Evolutionary conservation across 2,329 filamentous ascomycete species (phyloP).

Genomic region (Trichothecium roseum): DNA sequence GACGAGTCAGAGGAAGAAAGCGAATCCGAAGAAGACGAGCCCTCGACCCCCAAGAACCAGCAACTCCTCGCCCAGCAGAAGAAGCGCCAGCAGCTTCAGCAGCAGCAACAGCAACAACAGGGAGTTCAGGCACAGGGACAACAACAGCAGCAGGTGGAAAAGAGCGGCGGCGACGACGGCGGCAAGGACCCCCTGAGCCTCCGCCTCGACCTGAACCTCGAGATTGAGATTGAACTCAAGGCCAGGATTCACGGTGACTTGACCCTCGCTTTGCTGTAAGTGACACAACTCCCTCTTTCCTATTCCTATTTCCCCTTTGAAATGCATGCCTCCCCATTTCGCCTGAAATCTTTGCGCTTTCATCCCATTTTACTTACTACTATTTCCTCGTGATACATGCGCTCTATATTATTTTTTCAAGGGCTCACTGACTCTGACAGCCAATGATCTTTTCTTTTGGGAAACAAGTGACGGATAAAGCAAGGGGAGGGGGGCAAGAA

Average conservation of each 20-base stretch:
- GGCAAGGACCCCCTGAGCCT: slow-evolving; percentile 6
- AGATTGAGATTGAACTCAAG: slow-evolving; percentile 71
- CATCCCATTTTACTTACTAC: no score
- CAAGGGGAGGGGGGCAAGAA: no score
- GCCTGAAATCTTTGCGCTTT: no score
- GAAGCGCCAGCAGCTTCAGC: slow-evolving; percentile 1
- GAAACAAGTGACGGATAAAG: no score
- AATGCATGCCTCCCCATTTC: neutral
- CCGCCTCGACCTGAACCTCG: slow-evolving; percentile 60
- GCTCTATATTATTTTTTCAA: no score
- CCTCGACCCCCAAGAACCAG: slow-evolving; percentile 5
- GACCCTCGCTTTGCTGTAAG: slow-evolving; percentile 60
- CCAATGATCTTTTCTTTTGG: no score
- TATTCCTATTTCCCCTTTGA: neutral
- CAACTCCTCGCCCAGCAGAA: slow-evolving; percentile 4
- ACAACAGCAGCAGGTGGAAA: slow-evolving; percentile 4
- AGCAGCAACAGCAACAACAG: slow-evolving; percentile 3
- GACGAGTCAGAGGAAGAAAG: slow-evolving; percentile 2
- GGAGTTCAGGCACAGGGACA: slow-evolving; percentile 3
- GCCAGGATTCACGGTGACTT: slow-evolving; percentile 71
- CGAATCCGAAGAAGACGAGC: slow-evolving; percentile 7
- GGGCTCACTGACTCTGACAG: no score
- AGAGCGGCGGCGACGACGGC: slow-evolving; percentile 3
- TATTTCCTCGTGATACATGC: no score
- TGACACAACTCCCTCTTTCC: slow-evolving; percentile 4